Percentiles rank a stretch among this genome's conserved stretches.
These are phyloP conservation scores for Parsonsia alboflavescens DNA, from an alignment of 257 asterid genomes.

Conservation along the genomic window DNA sequence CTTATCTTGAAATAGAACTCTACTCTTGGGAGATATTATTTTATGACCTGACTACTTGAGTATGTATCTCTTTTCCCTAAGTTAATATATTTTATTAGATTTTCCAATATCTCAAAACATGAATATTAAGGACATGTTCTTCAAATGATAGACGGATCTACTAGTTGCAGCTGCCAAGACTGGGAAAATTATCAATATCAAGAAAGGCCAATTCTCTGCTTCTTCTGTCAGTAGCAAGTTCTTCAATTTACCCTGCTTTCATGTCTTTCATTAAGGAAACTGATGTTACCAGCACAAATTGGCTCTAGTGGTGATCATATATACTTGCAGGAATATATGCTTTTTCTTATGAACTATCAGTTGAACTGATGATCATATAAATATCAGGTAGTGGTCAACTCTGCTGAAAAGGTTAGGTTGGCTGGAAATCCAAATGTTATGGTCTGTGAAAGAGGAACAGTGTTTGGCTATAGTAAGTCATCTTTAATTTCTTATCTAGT, in stretches of 20 bases:
- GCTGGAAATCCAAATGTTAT: constrained; percentile 96
- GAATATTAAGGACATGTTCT: constrained; percentile 15
- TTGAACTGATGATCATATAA: constrained; percentile 13
- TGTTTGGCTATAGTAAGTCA: constrained; percentile 91
- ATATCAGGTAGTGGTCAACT: constrained; percentile 80
- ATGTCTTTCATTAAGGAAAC: neutral
- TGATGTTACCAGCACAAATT: neutral
- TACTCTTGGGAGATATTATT: neutral
- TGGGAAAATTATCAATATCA: constrained; percentile 75
- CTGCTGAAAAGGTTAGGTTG: constrained; percentile 87
- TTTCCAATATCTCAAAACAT: neutral
- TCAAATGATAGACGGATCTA: constrained; percentile 70
- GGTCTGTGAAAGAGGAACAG: constrained; percentile 99
- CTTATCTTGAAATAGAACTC: neutral
- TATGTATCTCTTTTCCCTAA: neutral
- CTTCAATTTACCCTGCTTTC: neutral
- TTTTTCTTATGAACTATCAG: neutral
- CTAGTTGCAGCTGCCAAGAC: constrained; percentile 95
- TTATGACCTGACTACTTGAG: neutral
- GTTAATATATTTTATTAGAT: neutral
- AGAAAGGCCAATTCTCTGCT: constrained; percentile 96
- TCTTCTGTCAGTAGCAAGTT: constrained; percentile 48
- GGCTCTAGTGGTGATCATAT: neutral
- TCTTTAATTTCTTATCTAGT: constrained; percentile 1
- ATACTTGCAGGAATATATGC: neutral